A percentile compares a stretch with the other conserved stretches of the same genome.
phyloP scores from a whole-genome alignment of 2,329 filamentous ascomycete species.

The Penicillium sumatraense region DNA sequence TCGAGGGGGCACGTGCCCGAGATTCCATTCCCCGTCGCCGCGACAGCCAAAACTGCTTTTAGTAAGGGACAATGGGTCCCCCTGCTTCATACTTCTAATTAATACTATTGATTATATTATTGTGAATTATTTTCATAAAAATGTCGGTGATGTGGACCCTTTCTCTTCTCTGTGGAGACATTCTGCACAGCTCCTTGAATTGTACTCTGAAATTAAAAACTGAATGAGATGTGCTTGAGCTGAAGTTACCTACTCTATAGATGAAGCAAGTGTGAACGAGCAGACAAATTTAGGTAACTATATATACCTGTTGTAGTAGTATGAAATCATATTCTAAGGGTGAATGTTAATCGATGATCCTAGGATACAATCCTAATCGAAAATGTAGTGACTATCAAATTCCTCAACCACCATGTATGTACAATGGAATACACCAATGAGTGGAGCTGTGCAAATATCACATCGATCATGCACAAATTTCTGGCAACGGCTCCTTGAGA shows the following conservation, averaged over 20 bases:
- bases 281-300: no score
- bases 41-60: slow-evolving; percentile 19
- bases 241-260: no score
- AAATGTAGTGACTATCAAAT: no score
- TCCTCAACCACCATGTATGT: not conserved
- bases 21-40: slow-evolving; percentile 25
- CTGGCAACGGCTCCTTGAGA: slow-evolving; percentile 37
- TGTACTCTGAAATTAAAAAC: not conserved
- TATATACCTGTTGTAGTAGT: no score
- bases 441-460: slow-evolving; percentile 3
- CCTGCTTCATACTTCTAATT: slow-evolving; percentile 10
- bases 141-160: slow-evolving; percentile 6
- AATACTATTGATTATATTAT: not conserved
- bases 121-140: not conserved
- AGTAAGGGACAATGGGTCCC: no score
- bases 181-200: not conserved
- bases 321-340: no score
- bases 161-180: not conserved
- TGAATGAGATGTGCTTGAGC: no score
- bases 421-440: no score
- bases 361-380: no score
- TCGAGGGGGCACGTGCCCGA: slow-evolving; percentile 29
- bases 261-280: no score
- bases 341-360: no score
- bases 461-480: slow-evolving; percentile 18